These are phyloP conservation scores for Coemansia sp. DNA, from an alignment of 192 early-diverging fungal genomes.

Conservation along the genomic window DNA sequence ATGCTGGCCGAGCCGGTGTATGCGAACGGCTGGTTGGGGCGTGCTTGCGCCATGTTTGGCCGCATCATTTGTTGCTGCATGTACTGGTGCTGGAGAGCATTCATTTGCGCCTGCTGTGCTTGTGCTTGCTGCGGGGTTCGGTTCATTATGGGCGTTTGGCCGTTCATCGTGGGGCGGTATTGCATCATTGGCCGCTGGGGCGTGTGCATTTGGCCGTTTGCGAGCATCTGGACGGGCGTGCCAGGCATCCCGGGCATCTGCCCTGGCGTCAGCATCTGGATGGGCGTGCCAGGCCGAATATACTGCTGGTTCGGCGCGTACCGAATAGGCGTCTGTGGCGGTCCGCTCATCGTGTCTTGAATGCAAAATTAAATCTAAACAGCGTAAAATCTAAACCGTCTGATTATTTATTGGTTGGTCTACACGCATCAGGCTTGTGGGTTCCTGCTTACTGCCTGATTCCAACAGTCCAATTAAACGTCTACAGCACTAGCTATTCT, in stretches of 20 bases:
- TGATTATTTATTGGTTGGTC: too few relatives aligned
- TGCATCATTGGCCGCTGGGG: conserved; percentile 34
- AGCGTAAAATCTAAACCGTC: too few relatives aligned
- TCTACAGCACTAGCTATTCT: too few relatives aligned
- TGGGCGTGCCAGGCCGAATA: conserved; percentile 12
- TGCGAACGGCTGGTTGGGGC: conserved; percentile 23
- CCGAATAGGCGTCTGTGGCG: conserved; percentile 40
- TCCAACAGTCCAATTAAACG: too few relatives aligned
- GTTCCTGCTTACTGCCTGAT: too few relatives aligned
- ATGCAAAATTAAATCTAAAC: background rate
- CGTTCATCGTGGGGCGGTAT: conserved; percentile 24
- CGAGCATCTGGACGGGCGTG: background rate
- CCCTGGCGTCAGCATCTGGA: conserved; percentile 4
- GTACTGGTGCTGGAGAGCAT: conserved; percentile 24
- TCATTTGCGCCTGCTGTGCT: conserved; percentile 17
- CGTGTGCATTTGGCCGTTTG: conserved; percentile 28
- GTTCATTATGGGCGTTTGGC: conserved; percentile 14
- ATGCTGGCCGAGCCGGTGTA: conserved; percentile 31
- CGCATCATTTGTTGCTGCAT: conserved; percentile 30
- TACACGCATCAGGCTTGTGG: too few relatives aligned
- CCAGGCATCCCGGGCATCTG: conserved; percentile 15
- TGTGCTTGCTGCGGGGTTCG: conserved; percentile 23
- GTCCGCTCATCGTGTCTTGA: conserved; percentile 24
- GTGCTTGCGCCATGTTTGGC: conserved; percentile 18
- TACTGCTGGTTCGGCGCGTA: conserved; percentile 34